phyloP scores from a whole-genome alignment of 225 moss, liverwort and hornwort species.

The Asterella californica region DNA sequence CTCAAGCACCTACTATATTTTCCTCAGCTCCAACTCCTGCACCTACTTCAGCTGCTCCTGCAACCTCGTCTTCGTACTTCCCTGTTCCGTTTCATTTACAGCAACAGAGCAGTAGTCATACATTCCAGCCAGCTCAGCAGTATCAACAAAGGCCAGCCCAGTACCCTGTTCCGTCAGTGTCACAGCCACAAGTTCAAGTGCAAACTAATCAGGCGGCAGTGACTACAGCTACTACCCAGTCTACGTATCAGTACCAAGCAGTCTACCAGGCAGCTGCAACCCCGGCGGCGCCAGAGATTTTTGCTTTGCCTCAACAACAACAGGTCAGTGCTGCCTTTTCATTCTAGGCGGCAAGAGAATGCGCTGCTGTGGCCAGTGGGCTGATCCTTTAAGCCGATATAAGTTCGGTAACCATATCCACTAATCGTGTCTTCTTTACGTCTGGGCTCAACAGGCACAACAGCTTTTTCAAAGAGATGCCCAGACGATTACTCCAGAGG shows the following conservation, averaged over 20 bases:
- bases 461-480: slow-evolving; percentile 92
- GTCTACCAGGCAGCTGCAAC: slow-evolving; percentile 62
- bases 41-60: slow-evolving; percentile 40
- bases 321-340: slow-evolving; percentile 45
- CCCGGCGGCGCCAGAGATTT: slow-evolving; percentile 50
- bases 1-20: slow-evolving; percentile 35
- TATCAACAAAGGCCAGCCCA: slow-evolving; percentile 73
- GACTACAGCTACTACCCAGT: slow-evolving; percentile 22
- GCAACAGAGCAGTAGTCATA: slow-evolving; percentile 41
- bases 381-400: not conserved
- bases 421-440: not conserved
- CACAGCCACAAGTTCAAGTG: slow-evolving; percentile 46
- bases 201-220: slow-evolving; percentile 30
- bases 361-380: too few species aligned
- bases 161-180: slow-evolving; percentile 49
- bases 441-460: slow-evolving; percentile 58
- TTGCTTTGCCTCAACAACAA: slow-evolving; percentile 87
- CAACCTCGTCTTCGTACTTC: slow-evolving; percentile 61
- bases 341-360: not conserved
- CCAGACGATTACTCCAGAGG: slow-evolving; percentile 90
- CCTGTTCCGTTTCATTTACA: slow-evolving; percentile 92
- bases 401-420: not conserved
- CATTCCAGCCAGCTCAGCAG: slow-evolving; percentile 46
- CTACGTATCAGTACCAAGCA: slow-evolving; percentile 62
- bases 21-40: slow-evolving; percentile 46